Conservation (phyloP, 495 filamentous ascomycete species). For the Halenospora varia region DNA sequence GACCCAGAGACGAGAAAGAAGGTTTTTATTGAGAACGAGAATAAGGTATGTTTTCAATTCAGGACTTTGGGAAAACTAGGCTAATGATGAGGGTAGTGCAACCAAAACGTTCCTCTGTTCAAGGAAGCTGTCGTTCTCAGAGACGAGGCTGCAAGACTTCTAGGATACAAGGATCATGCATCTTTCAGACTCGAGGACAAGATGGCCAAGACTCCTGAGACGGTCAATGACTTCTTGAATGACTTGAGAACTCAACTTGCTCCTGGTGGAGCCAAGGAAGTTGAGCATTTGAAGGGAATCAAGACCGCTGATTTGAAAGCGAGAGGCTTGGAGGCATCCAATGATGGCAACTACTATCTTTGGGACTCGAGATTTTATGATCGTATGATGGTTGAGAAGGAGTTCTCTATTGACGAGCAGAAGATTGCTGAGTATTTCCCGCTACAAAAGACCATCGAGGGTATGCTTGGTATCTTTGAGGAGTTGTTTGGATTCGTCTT, state of each 20-base stretch:
- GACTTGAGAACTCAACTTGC: conserved; percentile 73
- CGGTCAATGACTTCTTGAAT: conserved; percentile 77
- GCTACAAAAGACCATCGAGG: conserved; percentile 72
- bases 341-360: conserved; percentile 46
- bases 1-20: conserved; percentile 49
- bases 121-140: conserved; percentile 80
- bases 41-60: conserved; percentile 38
- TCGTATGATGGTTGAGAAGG: conserved; percentile 85
- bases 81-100: conserved; percentile 44
- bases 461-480: conserved; percentile 95
- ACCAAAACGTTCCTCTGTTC: conserved; percentile 83
- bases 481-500: conserved; percentile 88
- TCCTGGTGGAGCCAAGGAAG: conserved; percentile 75
- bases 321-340: conserved; percentile 56
- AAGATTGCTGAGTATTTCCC: conserved; percentile 95
- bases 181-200: conserved; percentile 90
- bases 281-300: conserved; percentile 62
- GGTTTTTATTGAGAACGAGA: conserved; percentile 55
- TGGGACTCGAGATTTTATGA: conserved; percentile 88
- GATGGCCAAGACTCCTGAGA: conserved; percentile 92
- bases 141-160: conserved; percentile 85
- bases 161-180: conserved; percentile 91
- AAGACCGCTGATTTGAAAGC: conserved; percentile 72
- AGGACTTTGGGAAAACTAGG: no score
- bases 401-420: conserved; percentile 84